Percentiles rank a stretch among this genome's conserved stretches.
phyloP scores from a whole-genome alignment of 306 rosid genomes.

The Fragaria ananassa region DNA sequence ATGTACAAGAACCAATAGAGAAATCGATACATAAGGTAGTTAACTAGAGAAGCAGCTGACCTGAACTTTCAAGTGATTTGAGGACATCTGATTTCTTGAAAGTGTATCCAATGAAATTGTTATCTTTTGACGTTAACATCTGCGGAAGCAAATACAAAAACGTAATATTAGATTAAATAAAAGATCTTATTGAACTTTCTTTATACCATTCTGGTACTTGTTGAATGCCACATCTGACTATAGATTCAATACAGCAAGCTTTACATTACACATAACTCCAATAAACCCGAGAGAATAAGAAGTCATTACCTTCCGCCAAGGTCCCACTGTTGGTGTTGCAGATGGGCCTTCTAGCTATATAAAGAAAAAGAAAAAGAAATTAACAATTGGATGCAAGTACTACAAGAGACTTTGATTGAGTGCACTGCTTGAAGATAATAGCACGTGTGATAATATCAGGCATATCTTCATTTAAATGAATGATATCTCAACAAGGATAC shows the following conservation, averaged over 20 bases:
- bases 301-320: conserved; percentile 90
- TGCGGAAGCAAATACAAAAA: conserved; percentile 31
- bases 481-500: background rate
- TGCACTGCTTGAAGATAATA: background rate
- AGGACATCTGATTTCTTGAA: conserved; percentile 80
- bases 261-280: background rate
- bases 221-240: background rate
- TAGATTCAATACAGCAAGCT: background rate
- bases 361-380: background rate
- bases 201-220: background rate
- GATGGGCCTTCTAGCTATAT: conserved; percentile 82
- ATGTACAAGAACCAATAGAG: background rate
- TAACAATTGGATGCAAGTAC: background rate
- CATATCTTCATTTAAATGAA: background rate
- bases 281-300: background rate
- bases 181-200: background rate
- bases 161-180: background rate
- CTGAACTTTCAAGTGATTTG: conserved; percentile 79
- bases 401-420: background rate
- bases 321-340: conserved; percentile 73
- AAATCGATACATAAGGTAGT: background rate
- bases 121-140: conserved; percentile 98
- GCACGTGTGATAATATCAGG: background rate
- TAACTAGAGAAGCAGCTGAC: conserved; percentile 37
- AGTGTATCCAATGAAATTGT: conserved; percentile 93